Evolutionary conservation across 352 stramenopile genomes (phyloP), one percentile per base, ranked within the genome.

Genomic region (Pythium dissotocum): DNA sequence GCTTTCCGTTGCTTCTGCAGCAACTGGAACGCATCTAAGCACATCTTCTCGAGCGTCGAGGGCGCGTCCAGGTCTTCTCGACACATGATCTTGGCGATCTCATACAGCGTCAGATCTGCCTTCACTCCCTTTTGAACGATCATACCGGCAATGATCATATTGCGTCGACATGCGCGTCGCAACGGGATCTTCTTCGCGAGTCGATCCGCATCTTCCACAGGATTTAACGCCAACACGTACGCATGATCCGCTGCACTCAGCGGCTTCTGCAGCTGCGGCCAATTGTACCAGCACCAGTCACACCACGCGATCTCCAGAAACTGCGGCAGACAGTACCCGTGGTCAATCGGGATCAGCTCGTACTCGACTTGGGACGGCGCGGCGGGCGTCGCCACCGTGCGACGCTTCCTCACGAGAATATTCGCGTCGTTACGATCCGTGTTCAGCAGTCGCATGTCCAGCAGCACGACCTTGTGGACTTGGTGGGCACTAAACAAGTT

Each of bases 221-320:
- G 78, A 13, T 78, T 89, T 28, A 94, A 62, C 13, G 65, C 80
- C 8, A 94, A 59, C 40, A 93, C 73, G 59, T 95, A 95, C 32
- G 77, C 62, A 18, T 77, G 76, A 32, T 94, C 82, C 12, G 82
- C 76, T 7, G 71, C 65, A 28, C 83, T 92, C 38, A 94, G 65
- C 9, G 86, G 82, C 38, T 97, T 61, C 35, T 82, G 69, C 32
- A 95, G 79, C 73, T 99, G 97, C 9, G 95, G 93, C 95, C 96
- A 99, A 73, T 99, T 96, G 58, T 98, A 95, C 97, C 97, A 99
- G 70, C 96, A 99, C 97, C 97, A 99, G 76, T 99, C 96, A 70
- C 97, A 99, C 94, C 97, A 99, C 24, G 89, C 97, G 30, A 99
- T 98, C 72, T 99, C 94, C 16, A 98, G 73, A 42, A 94, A 93